Conservation (phyloP, 176 grass and related monocot species). For the Olyra latifolia region DNA sequence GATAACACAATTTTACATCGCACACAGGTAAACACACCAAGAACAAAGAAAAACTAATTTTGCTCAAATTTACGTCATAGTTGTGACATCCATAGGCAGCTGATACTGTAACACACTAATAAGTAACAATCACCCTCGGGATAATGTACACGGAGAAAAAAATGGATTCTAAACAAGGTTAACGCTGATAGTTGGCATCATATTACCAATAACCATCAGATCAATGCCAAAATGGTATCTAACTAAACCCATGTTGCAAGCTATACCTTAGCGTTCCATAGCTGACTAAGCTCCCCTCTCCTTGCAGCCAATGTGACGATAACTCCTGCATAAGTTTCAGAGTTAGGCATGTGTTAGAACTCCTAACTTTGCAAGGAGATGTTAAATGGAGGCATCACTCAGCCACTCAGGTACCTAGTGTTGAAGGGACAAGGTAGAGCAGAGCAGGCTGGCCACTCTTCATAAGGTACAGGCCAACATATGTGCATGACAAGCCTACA, state of each 20-base stretch:
- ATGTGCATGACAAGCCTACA: constrained; percentile 85
- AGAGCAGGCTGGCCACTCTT: constrained; percentile 89
- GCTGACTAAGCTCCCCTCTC: constrained; percentile 72
- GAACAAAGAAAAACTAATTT: neutral
- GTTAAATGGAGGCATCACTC: neutral
- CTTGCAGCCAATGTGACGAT: constrained; percentile 50
- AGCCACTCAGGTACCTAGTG: constrained; percentile 57
- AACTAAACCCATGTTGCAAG: neutral
- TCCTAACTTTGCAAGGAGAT: neutral
- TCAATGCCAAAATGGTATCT: neutral
- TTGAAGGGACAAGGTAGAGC: constrained; percentile 96
- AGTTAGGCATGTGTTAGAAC: neutral
- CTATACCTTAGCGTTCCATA: constrained; percentile 67
- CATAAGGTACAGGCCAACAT: constrained; percentile 78
- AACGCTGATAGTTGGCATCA: neutral
- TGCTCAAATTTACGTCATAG: constrained; percentile 13
- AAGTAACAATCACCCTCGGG: neutral
- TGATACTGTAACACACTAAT: neutral
- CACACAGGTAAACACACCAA: neutral
- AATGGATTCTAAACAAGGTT: neutral
- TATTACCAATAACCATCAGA: neutral
- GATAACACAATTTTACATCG: neutral
- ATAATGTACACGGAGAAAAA: neutral
- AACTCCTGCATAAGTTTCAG: constrained; percentile 44
- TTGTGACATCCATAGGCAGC: neutral